phyloP scores from a whole-genome alignment of 2,329 filamentous ascomycete species.

The Colletotrichum lini region DNA sequence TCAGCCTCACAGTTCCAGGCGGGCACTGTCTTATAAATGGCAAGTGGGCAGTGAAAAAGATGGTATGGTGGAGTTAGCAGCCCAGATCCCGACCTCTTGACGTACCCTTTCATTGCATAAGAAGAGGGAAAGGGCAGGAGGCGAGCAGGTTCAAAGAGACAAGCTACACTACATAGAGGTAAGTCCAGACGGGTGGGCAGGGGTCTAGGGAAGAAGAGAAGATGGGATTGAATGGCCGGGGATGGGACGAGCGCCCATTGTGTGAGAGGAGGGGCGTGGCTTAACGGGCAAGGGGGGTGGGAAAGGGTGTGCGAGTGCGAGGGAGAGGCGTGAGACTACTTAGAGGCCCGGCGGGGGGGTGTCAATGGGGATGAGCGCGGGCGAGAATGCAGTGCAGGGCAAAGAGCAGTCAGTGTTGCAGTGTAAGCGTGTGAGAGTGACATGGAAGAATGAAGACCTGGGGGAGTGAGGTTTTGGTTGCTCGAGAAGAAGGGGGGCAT shows the following conservation, averaged over 20 bases:
- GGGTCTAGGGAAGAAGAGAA: slow-evolving; percentile 33
- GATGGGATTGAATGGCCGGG: slow-evolving; percentile 38
- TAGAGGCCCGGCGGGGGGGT: slow-evolving; percentile 10
- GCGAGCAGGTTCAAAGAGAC: slow-evolving; percentile 36
- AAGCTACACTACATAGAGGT: slow-evolving; percentile 41
- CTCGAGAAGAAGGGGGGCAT: slow-evolving; percentile 3
- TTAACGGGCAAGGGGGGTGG: slow-evolving; percentile 1
- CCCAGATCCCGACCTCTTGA: slow-evolving; percentile 37
- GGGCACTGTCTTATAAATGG: slow-evolving; percentile 44
- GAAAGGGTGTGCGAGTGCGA: slow-evolving; percentile 3
- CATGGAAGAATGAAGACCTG: slow-evolving; percentile 23
- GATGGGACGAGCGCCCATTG: slow-evolving; percentile 33
- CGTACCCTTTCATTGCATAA: slow-evolving; percentile 27
- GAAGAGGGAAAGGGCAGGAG: slow-evolving; percentile 33
- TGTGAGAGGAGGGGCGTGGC: slow-evolving; percentile 34
- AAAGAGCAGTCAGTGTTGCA: not conserved
- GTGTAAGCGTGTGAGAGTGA: slow-evolving; percentile 14
- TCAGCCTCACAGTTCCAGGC: slow-evolving; percentile 44
- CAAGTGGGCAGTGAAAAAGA: slow-evolving; percentile 41
- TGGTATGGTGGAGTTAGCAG: slow-evolving; percentile 38
- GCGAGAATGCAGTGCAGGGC: slow-evolving; percentile 17
- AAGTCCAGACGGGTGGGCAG: slow-evolving; percentile 37
- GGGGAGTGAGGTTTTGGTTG: slow-evolving; percentile 21
- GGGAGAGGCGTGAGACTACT: not conserved
- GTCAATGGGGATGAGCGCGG: slow-evolving; percentile 7